phyloP scores from a whole-genome alignment of 768 basidiomycete genomes.

The Rhodosporidiobolus odoratus region DNA sequence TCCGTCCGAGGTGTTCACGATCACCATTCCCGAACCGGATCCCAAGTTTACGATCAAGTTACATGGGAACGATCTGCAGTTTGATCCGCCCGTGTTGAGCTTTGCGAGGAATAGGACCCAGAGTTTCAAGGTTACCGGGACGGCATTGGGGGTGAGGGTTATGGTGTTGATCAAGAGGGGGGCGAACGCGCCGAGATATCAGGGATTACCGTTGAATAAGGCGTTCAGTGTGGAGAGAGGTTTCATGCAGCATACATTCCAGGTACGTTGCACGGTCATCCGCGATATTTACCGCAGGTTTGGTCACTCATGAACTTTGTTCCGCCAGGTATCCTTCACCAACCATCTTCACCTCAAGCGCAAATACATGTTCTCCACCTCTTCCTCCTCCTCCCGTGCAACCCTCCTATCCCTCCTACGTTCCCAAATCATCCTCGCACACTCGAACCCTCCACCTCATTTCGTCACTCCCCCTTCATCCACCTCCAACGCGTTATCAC shows the following conservation, averaged over 20 bases:
- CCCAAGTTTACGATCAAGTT: constrained; percentile 75
- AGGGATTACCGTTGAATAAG: constrained; percentile 71
- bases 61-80: constrained; percentile 76
- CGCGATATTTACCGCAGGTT: too few species aligned
- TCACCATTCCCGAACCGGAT: constrained; percentile 80
- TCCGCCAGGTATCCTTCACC: constrained; percentile 60
- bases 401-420: constrained; percentile 56
- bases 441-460: not conserved
- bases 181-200: constrained; percentile 72
- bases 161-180: constrained; percentile 80
- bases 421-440: constrained; percentile 16
- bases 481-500: too few species aligned
- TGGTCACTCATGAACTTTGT: not conserved
- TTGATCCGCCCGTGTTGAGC: constrained; percentile 76
- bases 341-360: constrained; percentile 56
- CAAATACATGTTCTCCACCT: constrained; percentile 85
- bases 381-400: constrained; percentile 67
- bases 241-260: constrained; percentile 96
- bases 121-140: constrained; percentile 87
- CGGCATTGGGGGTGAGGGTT: constrained; percentile 70
- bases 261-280: constrained; percentile 44
- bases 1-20: constrained; percentile 79
- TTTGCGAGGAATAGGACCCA: constrained; percentile 73
- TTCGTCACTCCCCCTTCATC: constrained; percentile 55
- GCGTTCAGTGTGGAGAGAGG: constrained; percentile 79